Base-by-base conservation (phyloP, 441 rosid species). In the Pelargonium citronellum region DNA sequence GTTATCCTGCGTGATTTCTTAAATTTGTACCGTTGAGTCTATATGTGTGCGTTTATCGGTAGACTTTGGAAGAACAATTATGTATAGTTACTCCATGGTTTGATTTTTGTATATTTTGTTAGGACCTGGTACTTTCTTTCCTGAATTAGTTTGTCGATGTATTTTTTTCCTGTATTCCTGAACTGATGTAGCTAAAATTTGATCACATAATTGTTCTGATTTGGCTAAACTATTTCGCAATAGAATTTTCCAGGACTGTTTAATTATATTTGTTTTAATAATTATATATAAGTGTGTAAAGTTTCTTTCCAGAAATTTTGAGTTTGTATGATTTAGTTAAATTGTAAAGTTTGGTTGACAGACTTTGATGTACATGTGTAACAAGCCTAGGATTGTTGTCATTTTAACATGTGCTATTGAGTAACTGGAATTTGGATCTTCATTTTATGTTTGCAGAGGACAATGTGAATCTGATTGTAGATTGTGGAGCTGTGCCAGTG, bases 401-500 rank as follows among this genome's bases (percentile, higher is more conserved):
- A 24, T 9, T 3, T 9, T 9, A 10, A 24, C 13, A 7, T 61
- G 9, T 61, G 7, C 19, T 61, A 1, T 22, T 24, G n/a, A 61
- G n/a, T 22, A 7, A 13, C 15, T 20, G 4, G 20, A 20, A 9
- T 22, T 61, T 61, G 7, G 39, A 13, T 20, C 0, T 22, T 16
- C 8, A 20, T 16, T 37, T 20, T 30, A 1, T 64, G 57, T 46
- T 11, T 49, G 69, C 71, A 75, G 79, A 75, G 34, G 79, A 75
- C 12, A 57, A 71, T 49, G 79, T 72, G 69, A 71, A 65, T 62
- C 44, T 75, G 79, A 71, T 75, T 15, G 79, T 75, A 0, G 79
- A 75, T 22, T 74, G 79, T 46, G 75, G 79, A 2, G 79, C 71
- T 16, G 71, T 71, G 67, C 75, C 75, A 9, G 75, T 74, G 39